Conservation (phyloP, 2,329 filamentous ascomycete genomes). For the Aphanoascus verrucosus region DNA sequence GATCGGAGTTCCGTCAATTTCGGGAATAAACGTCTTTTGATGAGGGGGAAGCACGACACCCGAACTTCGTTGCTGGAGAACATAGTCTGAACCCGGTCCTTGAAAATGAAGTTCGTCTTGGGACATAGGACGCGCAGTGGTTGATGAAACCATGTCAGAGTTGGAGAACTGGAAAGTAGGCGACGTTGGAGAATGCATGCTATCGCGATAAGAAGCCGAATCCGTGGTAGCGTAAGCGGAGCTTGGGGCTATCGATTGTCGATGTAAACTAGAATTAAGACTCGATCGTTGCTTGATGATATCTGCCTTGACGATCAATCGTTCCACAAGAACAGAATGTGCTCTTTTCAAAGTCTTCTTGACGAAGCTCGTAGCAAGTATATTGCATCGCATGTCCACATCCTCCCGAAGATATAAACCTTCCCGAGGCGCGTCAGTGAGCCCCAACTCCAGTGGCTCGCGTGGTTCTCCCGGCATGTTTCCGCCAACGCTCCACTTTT, state of each 20-base stretch:
- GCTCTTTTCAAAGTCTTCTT: constrained; percentile 72
- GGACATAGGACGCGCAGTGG: neutral
- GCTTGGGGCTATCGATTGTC: neutral
- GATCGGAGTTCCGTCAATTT: constrained; percentile 2
- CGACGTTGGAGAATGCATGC: neutral
- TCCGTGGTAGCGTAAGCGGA: neutral
- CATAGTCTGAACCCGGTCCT: neutral
- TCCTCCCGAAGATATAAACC: constrained; percentile 80
- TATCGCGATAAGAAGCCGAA: constrained; percentile 2
- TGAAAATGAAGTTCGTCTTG: neutral
- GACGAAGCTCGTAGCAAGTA: constrained; percentile 64
- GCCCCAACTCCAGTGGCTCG: constrained; percentile 54
- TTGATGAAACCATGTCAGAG: neutral
- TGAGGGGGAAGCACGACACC: neutral
- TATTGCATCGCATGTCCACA: constrained; percentile 69
- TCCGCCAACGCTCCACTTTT: constrained; percentile 66
- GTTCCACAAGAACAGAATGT: constrained; percentile 58
- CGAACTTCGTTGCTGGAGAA: neutral
- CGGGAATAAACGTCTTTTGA: neutral
- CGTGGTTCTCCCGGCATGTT: constrained; percentile 58
- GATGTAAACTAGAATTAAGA: constrained; percentile 10
- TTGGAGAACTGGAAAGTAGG: neutral
- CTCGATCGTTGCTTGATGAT: constrained; percentile 25
- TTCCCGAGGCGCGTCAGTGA: constrained; percentile 49
- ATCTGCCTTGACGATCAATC: constrained; percentile 46